Conservation (phyloP, 2,329 filamentous ascomycete genomes). For the Drechslera avenae region DNA sequence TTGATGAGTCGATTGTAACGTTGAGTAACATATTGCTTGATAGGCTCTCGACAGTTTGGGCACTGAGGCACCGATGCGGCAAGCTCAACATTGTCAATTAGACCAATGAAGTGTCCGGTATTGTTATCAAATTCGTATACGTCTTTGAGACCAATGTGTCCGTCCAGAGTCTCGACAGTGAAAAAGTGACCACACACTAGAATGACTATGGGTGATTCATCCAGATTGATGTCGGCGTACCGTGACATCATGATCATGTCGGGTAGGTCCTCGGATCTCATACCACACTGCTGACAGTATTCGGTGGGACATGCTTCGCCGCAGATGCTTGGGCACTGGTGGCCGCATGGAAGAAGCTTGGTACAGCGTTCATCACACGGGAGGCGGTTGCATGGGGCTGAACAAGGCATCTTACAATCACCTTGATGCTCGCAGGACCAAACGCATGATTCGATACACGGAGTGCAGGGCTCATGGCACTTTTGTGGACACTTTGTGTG, state of each 20-base stretch:
- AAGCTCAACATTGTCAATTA: constrained; percentile 34
- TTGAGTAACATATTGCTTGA: constrained; percentile 42
- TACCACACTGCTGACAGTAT: constrained; percentile 32
- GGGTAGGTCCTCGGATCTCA: constrained; percentile 23
- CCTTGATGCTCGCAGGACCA: constrained; percentile 45
- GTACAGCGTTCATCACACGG: constrained; percentile 40
- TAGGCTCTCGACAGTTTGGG: constrained; percentile 40
- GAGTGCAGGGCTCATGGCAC: constrained; percentile 42
- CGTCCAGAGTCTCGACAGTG: constrained; percentile 39
- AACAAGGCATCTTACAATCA: constrained; percentile 45
- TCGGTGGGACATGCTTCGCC: constrained; percentile 34
- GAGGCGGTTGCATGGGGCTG: constrained; percentile 38
- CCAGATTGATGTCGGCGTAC: constrained; percentile 36
- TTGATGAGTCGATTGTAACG: constrained; percentile 49
- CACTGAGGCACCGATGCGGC: constrained; percentile 37
- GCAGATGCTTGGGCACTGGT: constrained; percentile 42
- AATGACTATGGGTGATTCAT: constrained; percentile 36
- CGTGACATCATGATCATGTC: constrained; percentile 33
- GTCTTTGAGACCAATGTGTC: constrained; percentile 33
- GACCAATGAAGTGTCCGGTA: constrained; percentile 25
- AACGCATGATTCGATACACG: constrained; percentile 42
- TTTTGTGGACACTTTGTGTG: constrained; percentile 30
- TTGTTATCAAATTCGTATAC: constrained; percentile 22
- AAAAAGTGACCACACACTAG: constrained; percentile 41
- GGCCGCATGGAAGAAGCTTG: constrained; percentile 33